These are phyloP conservation scores for Mucor sp. DNA, from an alignment of 371 early-diverging fungal genomes.

Conservation along the genomic window DNA sequence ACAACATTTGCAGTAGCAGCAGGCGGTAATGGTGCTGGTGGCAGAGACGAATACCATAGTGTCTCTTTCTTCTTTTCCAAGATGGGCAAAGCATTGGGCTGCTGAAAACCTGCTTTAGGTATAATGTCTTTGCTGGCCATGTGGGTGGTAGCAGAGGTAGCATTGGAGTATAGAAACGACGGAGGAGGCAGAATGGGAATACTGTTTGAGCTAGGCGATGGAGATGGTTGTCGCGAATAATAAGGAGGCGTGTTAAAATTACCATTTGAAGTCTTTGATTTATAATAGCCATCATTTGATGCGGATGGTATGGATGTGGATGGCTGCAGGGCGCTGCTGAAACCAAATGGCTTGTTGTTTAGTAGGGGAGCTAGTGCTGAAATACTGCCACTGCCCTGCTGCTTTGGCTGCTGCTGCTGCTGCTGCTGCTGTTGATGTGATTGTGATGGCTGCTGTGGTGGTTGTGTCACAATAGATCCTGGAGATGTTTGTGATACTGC, in stretches of 20 bases:
- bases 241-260: slow-evolving; percentile 13
- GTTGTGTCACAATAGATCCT: not conserved
- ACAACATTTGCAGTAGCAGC: not conserved
- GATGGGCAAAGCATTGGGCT: not conserved
- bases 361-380: slow-evolving; percentile 17
- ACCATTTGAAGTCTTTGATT: not conserved
- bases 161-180: not conserved
- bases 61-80: slow-evolving; percentile 7
- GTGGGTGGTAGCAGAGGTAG: not conserved
- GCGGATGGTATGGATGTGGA: not conserved
- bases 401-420: not conserved
- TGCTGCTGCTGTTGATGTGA: not conserved
- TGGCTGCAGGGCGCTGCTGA: not conserved
- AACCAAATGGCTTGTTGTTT: slow-evolving; percentile 10
- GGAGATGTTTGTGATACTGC: not conserved
- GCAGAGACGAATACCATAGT: slow-evolving; percentile 2
- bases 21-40: not conserved
- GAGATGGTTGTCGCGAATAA: slow-evolving; percentile 22
- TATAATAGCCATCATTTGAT: not conserved
- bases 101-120: slow-evolving; percentile 4
- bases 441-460: not conserved
- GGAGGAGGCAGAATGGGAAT: slow-evolving; percentile 8
- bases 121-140: slow-evolving; percentile 1
- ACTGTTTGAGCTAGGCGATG: slow-evolving; percentile 5
- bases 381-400: not conserved